Percentiles rank a stretch among this genome's conserved stretches.
Conservation (phyloP, 441 rosid species). For the Viola pubescens region DNA sequence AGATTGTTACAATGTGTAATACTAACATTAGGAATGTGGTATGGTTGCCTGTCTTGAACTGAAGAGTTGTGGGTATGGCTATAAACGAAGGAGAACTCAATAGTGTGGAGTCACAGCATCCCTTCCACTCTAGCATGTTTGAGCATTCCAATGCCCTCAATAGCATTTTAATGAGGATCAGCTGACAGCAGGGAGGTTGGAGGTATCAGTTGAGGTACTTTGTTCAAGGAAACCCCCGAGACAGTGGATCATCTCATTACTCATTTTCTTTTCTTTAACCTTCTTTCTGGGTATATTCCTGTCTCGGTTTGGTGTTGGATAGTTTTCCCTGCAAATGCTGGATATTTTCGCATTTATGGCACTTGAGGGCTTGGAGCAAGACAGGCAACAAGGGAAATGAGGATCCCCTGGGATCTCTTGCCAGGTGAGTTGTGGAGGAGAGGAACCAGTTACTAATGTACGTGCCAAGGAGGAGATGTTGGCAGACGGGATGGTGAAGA, state of each 20-base stretch:
- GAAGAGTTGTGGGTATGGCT: constrained; percentile 25
- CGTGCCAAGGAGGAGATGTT: constrained; percentile 16
- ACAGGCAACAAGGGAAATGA: constrained; percentile 25
- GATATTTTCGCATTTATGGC: constrained; percentile 27
- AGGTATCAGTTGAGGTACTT: constrained; percentile 36
- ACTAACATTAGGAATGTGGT: constrained; percentile 17
- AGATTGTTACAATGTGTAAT: constrained; percentile 14
- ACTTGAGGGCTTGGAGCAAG: constrained; percentile 41
- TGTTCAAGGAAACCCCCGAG: constrained; percentile 48
- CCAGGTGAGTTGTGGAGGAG: constrained; percentile 21
- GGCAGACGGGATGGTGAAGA: constrained; percentile 17
- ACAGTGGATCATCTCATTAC: constrained; percentile 38
- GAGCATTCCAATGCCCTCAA: constrained; percentile 30
- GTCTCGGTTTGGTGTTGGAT: constrained; percentile 43
- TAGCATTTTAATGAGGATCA: constrained; percentile 40
- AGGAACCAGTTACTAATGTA: constrained; percentile 9
- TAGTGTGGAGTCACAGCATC: constrained; percentile 32
- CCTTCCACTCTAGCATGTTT: constrained; percentile 26
- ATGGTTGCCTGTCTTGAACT: constrained; percentile 18
- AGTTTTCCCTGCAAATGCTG: constrained; percentile 28
- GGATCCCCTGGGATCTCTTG: constrained; percentile 24
- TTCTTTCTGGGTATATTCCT: constrained; percentile 35
- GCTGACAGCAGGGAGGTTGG: constrained; percentile 53
- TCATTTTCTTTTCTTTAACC: constrained; percentile 28
- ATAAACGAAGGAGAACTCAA: constrained; percentile 22